A percentile compares a stretch with the other conserved stretches of the same genome.
Evolutionary conservation across 148 eudicot species (phyloP).

Genomic region (Arctostaphylos glauca): DNA sequence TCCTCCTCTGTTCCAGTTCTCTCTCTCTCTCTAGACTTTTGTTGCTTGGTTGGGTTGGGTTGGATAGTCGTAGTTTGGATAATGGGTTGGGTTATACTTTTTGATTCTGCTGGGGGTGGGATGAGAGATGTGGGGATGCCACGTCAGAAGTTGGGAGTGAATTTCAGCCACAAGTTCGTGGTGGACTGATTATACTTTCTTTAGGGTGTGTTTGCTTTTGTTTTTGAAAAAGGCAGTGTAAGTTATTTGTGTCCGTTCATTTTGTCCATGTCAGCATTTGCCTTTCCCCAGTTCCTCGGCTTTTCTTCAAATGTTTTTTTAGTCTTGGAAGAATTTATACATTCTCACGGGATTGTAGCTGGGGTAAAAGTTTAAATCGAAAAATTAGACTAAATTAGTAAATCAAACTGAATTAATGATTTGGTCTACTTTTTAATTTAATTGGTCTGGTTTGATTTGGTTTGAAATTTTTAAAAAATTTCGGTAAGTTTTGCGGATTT

Average conservation of each 20-base stretch:
- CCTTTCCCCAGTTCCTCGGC: neutral
- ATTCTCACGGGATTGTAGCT: too few species aligned
- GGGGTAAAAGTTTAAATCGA: too few species aligned
- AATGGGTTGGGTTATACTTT: neutral
- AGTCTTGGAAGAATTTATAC: too few species aligned
- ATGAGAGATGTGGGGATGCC: constrained; percentile 36
- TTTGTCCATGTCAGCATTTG: constrained; percentile 2
- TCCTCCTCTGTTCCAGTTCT: neutral
- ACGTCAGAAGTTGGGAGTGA: constrained; percentile 37
- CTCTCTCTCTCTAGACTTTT: neutral
- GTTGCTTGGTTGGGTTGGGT: neutral
- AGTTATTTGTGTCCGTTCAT: neutral
- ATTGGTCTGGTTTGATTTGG: too few species aligned
- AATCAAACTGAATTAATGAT: too few species aligned
- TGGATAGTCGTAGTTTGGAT: neutral
- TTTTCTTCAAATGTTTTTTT: neutral
- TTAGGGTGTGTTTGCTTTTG: constrained; percentile 16
- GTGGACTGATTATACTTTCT: constrained; percentile 41
- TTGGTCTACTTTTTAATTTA: too few species aligned
- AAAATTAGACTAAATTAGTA: too few species aligned
- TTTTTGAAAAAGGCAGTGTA: neutral
- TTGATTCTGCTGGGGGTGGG: neutral
- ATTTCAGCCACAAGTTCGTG: constrained; percentile 61
- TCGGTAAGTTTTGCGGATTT: too few species aligned
- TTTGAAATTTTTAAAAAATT: too few species aligned